Conservation (phyloP, 805 yeast genomes). For the Metschnikowia baotianmanensis region DNA sequence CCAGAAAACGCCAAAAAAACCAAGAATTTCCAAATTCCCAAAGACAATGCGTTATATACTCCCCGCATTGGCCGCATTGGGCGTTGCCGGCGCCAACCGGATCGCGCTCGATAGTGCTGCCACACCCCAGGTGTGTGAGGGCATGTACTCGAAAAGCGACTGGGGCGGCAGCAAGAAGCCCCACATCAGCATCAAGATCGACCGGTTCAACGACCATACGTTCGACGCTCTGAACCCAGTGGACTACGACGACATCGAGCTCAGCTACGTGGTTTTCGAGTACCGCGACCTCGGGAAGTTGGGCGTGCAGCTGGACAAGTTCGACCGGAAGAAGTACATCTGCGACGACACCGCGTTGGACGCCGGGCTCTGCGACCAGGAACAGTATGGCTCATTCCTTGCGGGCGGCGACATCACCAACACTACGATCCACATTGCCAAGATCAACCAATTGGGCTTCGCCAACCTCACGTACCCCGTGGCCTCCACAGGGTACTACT, state of each 20-base stretch:
- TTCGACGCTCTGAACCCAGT: slow-evolving; percentile 22
- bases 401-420: slow-evolving; percentile 45
- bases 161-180: slow-evolving; percentile 83
- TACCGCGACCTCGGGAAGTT: slow-evolving; percentile 70
- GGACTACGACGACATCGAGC: slow-evolving; percentile 36
- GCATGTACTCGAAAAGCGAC: slow-evolving; percentile 82
- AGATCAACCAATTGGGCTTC: slow-evolving; percentile 55
- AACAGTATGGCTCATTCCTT: slow-evolving; percentile 62
- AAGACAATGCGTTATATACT: slow-evolving; percentile 3
- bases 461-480: slow-evolving; percentile 64
- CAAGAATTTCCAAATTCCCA: too few relatives aligned
- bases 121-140: slow-evolving; percentile 74
- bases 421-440: slow-evolving; percentile 56
- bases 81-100: slow-evolving; percentile 35
- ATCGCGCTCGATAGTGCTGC: slow-evolving; percentile 46
- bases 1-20: too few relatives aligned
- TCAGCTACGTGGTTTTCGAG: slow-evolving; percentile 78
- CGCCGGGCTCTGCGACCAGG: slow-evolving; percentile 48
- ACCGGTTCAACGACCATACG: slow-evolving; percentile 28
- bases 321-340: slow-evolving; percentile 48
- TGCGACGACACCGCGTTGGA: slow-evolving; percentile 73
- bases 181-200: slow-evolving; percentile 32
- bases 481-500: slow-evolving; percentile 82
- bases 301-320: slow-evolving; percentile 50
- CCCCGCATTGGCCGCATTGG: slow-evolving; percentile 9